These are phyloP conservation scores for Meira miltonrushii DNA, from an alignment of 1,284 basidiomycete genomes.

Conservation along the genomic window DNA sequence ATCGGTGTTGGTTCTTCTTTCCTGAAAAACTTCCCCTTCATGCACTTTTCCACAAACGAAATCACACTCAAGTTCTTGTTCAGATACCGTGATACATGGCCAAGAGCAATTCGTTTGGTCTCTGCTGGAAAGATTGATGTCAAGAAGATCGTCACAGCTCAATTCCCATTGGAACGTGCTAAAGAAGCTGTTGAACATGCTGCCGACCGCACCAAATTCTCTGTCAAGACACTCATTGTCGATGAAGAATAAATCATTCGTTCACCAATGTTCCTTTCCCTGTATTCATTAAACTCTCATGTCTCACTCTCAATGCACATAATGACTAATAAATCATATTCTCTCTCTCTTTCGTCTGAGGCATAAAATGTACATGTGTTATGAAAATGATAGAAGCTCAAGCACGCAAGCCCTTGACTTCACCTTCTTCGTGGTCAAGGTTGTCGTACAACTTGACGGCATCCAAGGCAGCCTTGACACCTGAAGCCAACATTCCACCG, in stretches of 20 bases:
- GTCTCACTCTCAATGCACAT: too few species aligned
- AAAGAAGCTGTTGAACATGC: constrained; percentile 74
- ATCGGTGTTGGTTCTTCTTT: constrained; percentile 57
- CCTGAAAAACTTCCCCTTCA: constrained; percentile 54
- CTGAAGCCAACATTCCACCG: constrained; percentile 74
- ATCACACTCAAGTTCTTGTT: constrained; percentile 58
- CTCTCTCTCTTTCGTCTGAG: too few species aligned
- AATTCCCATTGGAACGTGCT: constrained; percentile 70
- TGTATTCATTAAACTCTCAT: too few species aligned
- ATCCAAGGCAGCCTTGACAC: constrained; percentile 71
- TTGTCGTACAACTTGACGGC: constrained; percentile 64
- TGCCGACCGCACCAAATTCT: constrained; percentile 59
- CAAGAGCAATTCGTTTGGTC: constrained; percentile 68
- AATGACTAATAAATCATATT: too few species aligned
- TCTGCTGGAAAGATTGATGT: constrained; percentile 74
- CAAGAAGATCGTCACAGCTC: constrained; percentile 80
- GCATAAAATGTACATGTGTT: too few species aligned
- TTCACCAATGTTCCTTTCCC: too few species aligned
- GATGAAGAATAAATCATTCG: constrained; percentile 19
- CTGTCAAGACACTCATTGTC: constrained; percentile 44
- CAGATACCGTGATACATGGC: constrained; percentile 36
- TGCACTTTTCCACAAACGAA: constrained; percentile 58
- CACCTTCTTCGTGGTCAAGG: constrained; percentile 61
- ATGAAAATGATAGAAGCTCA: background rate
- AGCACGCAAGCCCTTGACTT: constrained; percentile 57